A percentile compares a stretch with the other conserved stretches of the same genome.
Evolutionary conservation across 441 rosid species (phyloP).

Genomic region (Corymbia citriodora): DNA sequence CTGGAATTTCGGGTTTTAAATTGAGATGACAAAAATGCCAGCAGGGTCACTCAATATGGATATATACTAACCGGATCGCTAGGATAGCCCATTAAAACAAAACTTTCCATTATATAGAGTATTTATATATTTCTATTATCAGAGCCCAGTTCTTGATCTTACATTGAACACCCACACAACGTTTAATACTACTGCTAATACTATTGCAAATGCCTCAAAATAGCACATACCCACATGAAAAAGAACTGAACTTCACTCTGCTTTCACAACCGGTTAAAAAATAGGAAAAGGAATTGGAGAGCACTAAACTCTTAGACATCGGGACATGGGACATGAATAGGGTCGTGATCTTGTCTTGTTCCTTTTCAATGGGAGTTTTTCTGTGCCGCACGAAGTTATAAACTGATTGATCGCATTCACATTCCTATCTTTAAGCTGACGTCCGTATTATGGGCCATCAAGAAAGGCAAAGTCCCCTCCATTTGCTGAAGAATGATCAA

Average conservation of each 20-base stretch:
- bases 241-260: background rate
- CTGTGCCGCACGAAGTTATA: background rate
- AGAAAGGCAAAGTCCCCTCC: no score
- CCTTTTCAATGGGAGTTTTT: background rate
- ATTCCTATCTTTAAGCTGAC: background rate
- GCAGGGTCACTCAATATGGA: background rate
- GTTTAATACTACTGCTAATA: background rate
- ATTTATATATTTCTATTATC: background rate
- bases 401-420: background rate
- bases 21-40: background rate
- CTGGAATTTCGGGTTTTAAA: background rate
- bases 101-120: background rate
- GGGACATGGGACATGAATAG: background rate
- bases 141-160: background rate
- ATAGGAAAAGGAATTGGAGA: background rate
- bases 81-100: background rate
- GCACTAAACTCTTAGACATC: background rate
- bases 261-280: background rate
- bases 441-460: no score
- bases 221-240: background rate
- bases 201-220: background rate
- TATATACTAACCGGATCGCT: background rate
- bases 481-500: background rate
- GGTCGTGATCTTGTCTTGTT: background rate
- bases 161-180: background rate